Percentiles rank a stretch among this genome's conserved stretches.
Conservation (phyloP, 2,329 filamentous ascomycete genomes). For the Ascochyta lentis region DNA sequence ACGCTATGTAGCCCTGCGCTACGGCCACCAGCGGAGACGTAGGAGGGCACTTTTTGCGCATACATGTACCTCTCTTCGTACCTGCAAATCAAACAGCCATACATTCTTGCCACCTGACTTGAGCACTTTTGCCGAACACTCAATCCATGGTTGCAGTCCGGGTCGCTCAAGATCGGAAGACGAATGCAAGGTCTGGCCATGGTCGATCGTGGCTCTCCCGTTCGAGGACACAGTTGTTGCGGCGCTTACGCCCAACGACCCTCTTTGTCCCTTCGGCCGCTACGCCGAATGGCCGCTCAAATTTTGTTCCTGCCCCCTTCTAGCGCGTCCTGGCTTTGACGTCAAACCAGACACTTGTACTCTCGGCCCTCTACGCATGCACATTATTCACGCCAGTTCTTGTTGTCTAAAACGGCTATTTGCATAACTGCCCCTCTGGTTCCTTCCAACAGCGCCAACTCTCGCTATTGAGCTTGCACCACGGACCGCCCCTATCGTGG, state of each 20-base stretch:
- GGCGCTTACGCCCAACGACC: slow-evolving; percentile 5
- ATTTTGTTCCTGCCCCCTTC: slow-evolving; percentile 13
- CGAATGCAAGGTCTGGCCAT: slow-evolving; percentile 8
- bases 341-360: not conserved
- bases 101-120: not conserved
- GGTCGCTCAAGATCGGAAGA: slow-evolving; percentile 3
- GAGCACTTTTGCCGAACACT: not conserved
- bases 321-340: slow-evolving; percentile 9
- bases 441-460: not conserved
- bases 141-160: not conserved
- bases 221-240: not conserved
- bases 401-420: not conserved
- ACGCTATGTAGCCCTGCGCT: slow-evolving; percentile 20
- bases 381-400: no score
- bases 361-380: not conserved
- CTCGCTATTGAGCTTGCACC: slow-evolving; percentile 7
- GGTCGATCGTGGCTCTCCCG: not conserved
- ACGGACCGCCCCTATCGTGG: slow-evolving; percentile 7
- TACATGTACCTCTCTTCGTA: not conserved
- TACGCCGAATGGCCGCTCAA: slow-evolving; percentile 7
- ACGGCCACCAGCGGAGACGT: slow-evolving; percentile 27
- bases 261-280: slow-evolving; percentile 9
- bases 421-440: not conserved
- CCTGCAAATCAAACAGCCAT: not conserved
- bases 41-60: slow-evolving; percentile 3